Evolutionary conservation across 495 filamentous ascomycete genomes (phyloP), one percentile per base, ranked within the genome.

Genomic region (Delitschia confertaspora): DNA sequence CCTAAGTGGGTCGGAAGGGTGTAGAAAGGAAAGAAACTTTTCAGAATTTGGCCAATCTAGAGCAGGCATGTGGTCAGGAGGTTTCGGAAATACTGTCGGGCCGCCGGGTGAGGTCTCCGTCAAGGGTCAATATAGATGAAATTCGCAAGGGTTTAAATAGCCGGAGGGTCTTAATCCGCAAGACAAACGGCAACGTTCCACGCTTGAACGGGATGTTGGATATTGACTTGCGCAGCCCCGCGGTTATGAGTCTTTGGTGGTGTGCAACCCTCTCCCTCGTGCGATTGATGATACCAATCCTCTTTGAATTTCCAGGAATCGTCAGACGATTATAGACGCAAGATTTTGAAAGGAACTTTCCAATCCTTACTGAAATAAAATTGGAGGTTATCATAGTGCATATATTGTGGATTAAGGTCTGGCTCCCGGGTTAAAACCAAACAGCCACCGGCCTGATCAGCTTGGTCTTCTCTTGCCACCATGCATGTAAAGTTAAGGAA

Each of bases 31-130:
- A n/a, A 30, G 25, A 20, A 24, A 35, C 6, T 17, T 3, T 6
- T 9, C 14, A 13, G 2, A 24, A 4, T 13, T 2, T 33, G 11
- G 17, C 49, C 17, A 42, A 45, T 46, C 23, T 20, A 6, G 19
- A 8, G 13, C 10, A n/a, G 25, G 25, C 13, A 16, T 23, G 4
- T 7, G 6, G 22, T n/a, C 10, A 19, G 33, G 3, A 31, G 11
- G 9, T 8, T 11, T 18, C 50, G 50, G 50, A 42, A 30, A 34
- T 42, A 47, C 44, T 43, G 38, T 38, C 50, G 50, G 50, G 22
- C 50, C 50, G 50, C 5, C 50, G 50, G 44, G 7, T 48, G 50
- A 44, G 45, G 50, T 48, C 33, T 21, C 44, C 50, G 50, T 16
- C 33, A 40, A 5, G 50, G 44, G 33, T 35, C 17, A 11, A 2